A percentile compares a stretch with the other conserved stretches of the same genome.
phyloP scores from a whole-genome alignment of 106 monocot species.

The Alisma plantagoaquatica region DNA sequence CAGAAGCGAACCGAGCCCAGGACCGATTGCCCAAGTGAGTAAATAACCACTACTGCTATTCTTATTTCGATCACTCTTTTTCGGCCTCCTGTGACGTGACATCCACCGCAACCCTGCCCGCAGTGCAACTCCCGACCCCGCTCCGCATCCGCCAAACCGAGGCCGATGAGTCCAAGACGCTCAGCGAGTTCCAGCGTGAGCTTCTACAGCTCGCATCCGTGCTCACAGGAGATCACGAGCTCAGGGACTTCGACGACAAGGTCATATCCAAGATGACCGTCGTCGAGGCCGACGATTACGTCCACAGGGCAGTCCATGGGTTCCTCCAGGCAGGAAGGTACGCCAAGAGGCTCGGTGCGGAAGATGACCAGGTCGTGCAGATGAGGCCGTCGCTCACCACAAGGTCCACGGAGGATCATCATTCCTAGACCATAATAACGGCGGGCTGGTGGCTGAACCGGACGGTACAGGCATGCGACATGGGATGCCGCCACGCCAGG shows the following conservation, averaged over 20 bases:
- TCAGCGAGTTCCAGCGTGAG: constrained; percentile 76
- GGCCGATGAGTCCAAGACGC: constrained; percentile 52
- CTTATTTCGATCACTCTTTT: too few relatives aligned
- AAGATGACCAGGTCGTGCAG: constrained; percentile 63
- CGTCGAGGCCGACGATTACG: constrained; percentile 44
- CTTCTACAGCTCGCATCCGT: constrained; percentile 55
- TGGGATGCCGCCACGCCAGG: too few relatives aligned
- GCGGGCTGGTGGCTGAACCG: too few relatives aligned
- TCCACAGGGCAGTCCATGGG: constrained; percentile 36
- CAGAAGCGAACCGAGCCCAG: constrained; percentile 53
- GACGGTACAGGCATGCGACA: too few relatives aligned
- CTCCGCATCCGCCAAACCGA: constrained; percentile 26
- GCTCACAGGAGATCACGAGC: constrained; percentile 40
- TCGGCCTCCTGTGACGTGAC: too few relatives aligned
- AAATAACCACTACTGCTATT: too few relatives aligned
- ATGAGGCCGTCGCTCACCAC: constrained; percentile 86
- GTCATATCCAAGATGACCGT: constrained; percentile 51
- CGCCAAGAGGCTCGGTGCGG: constrained; percentile 56
- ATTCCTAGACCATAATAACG: too few relatives aligned
- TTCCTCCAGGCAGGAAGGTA: constrained; percentile 62
- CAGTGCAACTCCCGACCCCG: constrained; percentile 61
- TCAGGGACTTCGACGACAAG: constrained; percentile 39
- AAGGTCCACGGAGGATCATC: too few relatives aligned
- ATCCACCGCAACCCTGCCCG: too few relatives aligned
- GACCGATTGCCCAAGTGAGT: constrained; percentile 87